These are phyloP conservation scores for Entamoeba dispar DNA, from an alignment of 208 protist genomes.

Conservation along the genomic window DNA sequence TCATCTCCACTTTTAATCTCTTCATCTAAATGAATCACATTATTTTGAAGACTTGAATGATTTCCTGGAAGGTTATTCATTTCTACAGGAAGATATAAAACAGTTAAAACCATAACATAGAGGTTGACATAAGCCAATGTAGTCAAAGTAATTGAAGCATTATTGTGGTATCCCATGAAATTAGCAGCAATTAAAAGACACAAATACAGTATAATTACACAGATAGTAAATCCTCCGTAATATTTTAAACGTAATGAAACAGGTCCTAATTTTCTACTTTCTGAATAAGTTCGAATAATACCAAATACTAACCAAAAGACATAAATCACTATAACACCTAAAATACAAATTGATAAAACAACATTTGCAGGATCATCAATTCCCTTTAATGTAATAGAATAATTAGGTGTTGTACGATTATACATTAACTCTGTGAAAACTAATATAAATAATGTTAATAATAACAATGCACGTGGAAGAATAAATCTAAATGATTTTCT, in stretches of 20 bases:
- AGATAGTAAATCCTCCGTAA: not conserved
- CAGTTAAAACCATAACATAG: not conserved
- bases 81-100: not conserved
- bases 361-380: not conserved
- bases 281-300: not conserved
- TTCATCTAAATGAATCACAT: too few species aligned
- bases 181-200: not conserved
- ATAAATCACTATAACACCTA: not conserved
- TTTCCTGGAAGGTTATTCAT: too few species aligned
- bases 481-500: too few species aligned
- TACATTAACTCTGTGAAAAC: not conserved
- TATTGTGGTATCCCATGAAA: not conserved
- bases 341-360: not conserved
- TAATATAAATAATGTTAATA: not conserved
- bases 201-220: not conserved
- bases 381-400: not conserved
- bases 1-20: too few species aligned
- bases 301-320: not conserved
- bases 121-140: not conserved
- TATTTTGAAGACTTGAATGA: too few species aligned
- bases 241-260: not conserved
- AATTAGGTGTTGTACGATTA: not conserved
- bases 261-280: not conserved
- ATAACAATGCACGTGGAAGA: too few species aligned
- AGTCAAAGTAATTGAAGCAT: not conserved